phyloP scores from a whole-genome alignment of 2,329 filamentous ascomycete genomes.

The Colletotrichum kahawae region DNA sequence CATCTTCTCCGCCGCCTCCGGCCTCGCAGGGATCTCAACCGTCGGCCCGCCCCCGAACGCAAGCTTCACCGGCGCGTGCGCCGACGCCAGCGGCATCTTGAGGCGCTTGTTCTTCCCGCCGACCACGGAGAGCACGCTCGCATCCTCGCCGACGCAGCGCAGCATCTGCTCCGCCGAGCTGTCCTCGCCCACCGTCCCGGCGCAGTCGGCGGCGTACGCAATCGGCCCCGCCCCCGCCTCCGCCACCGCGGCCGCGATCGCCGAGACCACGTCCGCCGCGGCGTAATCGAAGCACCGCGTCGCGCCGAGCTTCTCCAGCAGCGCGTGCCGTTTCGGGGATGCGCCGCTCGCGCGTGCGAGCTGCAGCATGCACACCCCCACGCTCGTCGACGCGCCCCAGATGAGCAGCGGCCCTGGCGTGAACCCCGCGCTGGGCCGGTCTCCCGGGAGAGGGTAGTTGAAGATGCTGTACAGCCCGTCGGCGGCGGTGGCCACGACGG shows the following conservation, averaged over 20 bases:
- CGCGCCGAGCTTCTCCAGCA: constrained; percentile 36
- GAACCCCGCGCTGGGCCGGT: not conserved
- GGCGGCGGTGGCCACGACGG: constrained; percentile 23
- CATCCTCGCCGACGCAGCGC: not conserved
- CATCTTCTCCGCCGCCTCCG: not conserved
- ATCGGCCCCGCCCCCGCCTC: not conserved
- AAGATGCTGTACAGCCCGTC: constrained; percentile 27
- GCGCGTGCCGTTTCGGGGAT: constrained; percentile 31
- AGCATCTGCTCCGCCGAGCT: not conserved
- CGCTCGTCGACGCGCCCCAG: constrained; percentile 41
- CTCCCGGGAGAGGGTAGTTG: constrained; percentile 9
- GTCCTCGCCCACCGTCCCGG: not conserved
- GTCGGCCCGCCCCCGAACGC: not conserved
- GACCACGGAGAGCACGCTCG: not conserved
- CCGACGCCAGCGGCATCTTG: not conserved
- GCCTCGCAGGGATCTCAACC: not conserved
- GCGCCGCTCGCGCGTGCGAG: constrained; percentile 35
- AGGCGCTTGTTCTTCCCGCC: not conserved
- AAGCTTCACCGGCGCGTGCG: not conserved
- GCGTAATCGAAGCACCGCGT: constrained; percentile 40
- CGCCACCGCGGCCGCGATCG: not conserved
- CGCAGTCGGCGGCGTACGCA: constrained; percentile 10
- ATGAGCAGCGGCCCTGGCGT: constrained; percentile 31
- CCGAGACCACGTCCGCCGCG: not conserved
- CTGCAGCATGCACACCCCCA: constrained; percentile 39